These are phyloP conservation scores for Penicillium dipodomyicola DNA, from an alignment of 495 filamentous ascomycete species.

Conservation along the genomic window DNA sequence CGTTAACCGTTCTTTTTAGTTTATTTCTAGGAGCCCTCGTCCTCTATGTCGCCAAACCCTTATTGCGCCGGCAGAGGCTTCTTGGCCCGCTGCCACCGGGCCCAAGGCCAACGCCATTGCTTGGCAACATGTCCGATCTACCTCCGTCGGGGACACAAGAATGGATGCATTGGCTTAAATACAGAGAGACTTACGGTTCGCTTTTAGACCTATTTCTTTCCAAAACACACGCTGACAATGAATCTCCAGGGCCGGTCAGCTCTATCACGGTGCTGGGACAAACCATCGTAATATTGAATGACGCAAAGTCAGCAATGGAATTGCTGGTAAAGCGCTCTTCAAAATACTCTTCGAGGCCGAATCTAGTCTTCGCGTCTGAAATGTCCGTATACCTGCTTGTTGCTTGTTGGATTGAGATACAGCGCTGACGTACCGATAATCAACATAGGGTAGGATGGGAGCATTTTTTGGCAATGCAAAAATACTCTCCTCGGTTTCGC, in stretches of 20 bases:
- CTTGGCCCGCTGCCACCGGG: constrained; percentile 15
- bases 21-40: background rate
- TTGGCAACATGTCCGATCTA: too few relatives aligned
- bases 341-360: constrained; percentile 43
- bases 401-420: too few relatives aligned
- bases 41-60: background rate
- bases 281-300: constrained; percentile 48
- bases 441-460: constrained; percentile 36
- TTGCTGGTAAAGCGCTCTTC: constrained; percentile 43
- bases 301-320: constrained; percentile 37
- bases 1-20: background rate
- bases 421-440: too few relatives aligned
- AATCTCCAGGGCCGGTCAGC: constrained; percentile 26
- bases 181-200: too few relatives aligned
- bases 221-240: constrained; percentile 12
- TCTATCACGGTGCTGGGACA: constrained; percentile 48
- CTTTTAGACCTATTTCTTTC: fast-evolving
- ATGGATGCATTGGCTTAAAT: too few relatives aligned
- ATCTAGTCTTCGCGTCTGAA: constrained; percentile 36
- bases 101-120: background rate
- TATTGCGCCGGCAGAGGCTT: background rate
- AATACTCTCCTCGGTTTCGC: constrained; percentile 38
- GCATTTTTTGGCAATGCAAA: constrained; percentile 31
- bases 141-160: too few relatives aligned
- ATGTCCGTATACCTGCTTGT: constrained; percentile 23